Evolutionary conservation across 2,329 filamentous ascomycete genomes (phyloP).

Genomic region (Phialocephala sp.): DNA sequence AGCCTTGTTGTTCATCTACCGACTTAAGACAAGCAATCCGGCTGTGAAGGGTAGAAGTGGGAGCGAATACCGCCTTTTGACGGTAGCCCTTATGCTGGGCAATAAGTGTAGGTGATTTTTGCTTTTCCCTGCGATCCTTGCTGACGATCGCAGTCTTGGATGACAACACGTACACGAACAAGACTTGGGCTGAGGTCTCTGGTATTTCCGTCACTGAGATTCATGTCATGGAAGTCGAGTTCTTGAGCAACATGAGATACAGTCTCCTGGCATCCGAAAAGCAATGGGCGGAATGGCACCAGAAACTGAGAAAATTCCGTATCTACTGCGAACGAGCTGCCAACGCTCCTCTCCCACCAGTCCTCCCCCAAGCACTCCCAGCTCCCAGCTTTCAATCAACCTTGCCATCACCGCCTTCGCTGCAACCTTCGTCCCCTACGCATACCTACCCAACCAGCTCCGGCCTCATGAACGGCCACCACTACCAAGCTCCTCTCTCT

Average conservation of each 20-base stretch:
- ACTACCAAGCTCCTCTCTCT: constrained; percentile 46
- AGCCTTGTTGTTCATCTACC: constrained; percentile 89
- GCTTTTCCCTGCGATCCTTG: not conserved
- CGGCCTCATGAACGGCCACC: constrained; percentile 39
- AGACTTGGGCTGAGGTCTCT: constrained; percentile 98
- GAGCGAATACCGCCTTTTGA: constrained; percentile 91
- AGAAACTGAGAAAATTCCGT: constrained; percentile 80
- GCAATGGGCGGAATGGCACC: constrained; percentile 88
- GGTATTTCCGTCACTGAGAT: constrained; percentile 93
- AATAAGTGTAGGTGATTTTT: constrained; percentile 78
- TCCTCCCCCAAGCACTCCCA: constrained; percentile 41
- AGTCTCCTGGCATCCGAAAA: constrained; percentile 84
- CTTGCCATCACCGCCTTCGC: constrained; percentile 58
- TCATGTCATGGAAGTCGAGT: constrained; percentile 99
- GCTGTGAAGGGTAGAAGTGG: constrained; percentile 88
- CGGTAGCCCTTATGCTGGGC: constrained; percentile 94
- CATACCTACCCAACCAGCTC: constrained; percentile 46
- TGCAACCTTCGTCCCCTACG: constrained; percentile 53
- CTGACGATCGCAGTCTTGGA: constrained; percentile 71
- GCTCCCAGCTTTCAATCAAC: constrained; percentile 44
- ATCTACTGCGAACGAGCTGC: constrained; percentile 58
- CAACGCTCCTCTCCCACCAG: constrained; percentile 34
- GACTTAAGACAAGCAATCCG: constrained; percentile 88
- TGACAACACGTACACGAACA: constrained; percentile 99
- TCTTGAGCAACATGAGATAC: constrained; percentile 97